Conservation (phyloP, 805 yeast species). For the Pichia sporocuriosa region DNA sequence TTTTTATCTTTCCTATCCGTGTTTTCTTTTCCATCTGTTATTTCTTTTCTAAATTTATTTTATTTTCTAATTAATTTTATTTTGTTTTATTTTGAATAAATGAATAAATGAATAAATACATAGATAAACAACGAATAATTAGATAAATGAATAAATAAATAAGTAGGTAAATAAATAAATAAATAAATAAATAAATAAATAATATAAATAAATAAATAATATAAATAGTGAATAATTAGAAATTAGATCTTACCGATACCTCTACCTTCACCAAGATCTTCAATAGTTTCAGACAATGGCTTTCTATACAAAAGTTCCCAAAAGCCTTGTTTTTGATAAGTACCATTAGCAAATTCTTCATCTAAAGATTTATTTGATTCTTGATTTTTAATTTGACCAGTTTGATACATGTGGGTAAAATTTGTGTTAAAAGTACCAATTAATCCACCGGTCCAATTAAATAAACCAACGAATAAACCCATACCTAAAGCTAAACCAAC, state of each 20-base stretch:
- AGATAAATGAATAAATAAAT: slow-evolving; percentile 3
- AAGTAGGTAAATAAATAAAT: slow-evolving; percentile 5
- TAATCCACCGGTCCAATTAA: slow-evolving; percentile 51
- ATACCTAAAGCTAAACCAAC: slow-evolving; percentile 41
- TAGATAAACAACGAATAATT: slow-evolving; percentile 7
- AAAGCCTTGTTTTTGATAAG: slow-evolving; percentile 47
- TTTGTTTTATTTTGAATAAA: not conserved
- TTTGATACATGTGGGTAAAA: slow-evolving; percentile 34
- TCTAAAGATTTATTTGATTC: slow-evolving; percentile 31
- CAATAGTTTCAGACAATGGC: slow-evolving; percentile 74
- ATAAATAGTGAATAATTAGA: not conserved
- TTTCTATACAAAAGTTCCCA: slow-evolving; percentile 80
- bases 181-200: not conserved
- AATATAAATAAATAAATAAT: not conserved
- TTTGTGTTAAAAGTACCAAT: slow-evolving; percentile 39
- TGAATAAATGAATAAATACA: slow-evolving; percentile 5
- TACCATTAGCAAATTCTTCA: slow-evolving; percentile 25
- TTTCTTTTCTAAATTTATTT: too few relatives aligned
- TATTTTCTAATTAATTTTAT: too few relatives aligned
- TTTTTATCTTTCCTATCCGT: not conserved
- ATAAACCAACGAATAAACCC: slow-evolving; percentile 39
- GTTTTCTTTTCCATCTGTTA: too few relatives aligned
- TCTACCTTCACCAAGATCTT: slow-evolving; percentile 64
- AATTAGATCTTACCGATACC: slow-evolving; percentile 38
- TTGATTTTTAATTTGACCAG: slow-evolving; percentile 36